Evolutionary conservation across 345 rosid genomes (phyloP), one percentile per base, ranked within the genome.

Genomic region (Microthlaspi erraticum): DNA sequence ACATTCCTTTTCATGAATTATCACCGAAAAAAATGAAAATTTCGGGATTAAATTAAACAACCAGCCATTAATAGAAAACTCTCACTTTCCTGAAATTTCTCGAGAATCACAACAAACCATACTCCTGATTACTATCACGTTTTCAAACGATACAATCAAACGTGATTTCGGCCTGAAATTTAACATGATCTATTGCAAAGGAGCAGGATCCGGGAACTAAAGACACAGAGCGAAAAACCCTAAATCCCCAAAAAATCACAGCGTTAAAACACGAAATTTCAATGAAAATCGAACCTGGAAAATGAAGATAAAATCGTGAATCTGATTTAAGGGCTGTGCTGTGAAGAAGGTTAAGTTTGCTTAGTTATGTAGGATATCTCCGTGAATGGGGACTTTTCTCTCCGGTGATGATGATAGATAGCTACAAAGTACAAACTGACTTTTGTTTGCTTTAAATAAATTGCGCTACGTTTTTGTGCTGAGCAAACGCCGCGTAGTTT

Each of bases 401-500:
- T n/a, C 17, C 62, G 61, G 32, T 42, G 62, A 41, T 42, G 62
- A 62, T 61, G 66, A 59, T 17, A 29, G 37, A 48, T 48, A 19
- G 53, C 16, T 8, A 64, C 66, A 11, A 69, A 68, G 23, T 36
- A 10, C 26, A 6, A 70, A 32, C 38, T n/a, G 39, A 43, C 11
- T 64, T 63, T 43, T 8, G 38, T 17, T 45, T 44, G 10, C n/a
- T 19, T 53, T 64, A 34, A 11, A 17, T 54, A 45, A 63, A 72
- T 49, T 63, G 64, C 76, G 76, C 38, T 63, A 56, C 64, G 77
- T 72, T 72, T 72, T 72, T 45, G 11, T 55, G 62, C 26, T 37
- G 4, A 44, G 71, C 59, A 56, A 72, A 72, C 77, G 71, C 71
- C 77, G 71, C 64, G 77, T 72, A 64, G 77, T 72, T 72, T 72